Percentiles rank a stretch among this genome's conserved stretches.
phyloP scores from a whole-genome alignment of 2,329 filamentous ascomycete genomes.

The Phaeophleospora eucalypticola region DNA sequence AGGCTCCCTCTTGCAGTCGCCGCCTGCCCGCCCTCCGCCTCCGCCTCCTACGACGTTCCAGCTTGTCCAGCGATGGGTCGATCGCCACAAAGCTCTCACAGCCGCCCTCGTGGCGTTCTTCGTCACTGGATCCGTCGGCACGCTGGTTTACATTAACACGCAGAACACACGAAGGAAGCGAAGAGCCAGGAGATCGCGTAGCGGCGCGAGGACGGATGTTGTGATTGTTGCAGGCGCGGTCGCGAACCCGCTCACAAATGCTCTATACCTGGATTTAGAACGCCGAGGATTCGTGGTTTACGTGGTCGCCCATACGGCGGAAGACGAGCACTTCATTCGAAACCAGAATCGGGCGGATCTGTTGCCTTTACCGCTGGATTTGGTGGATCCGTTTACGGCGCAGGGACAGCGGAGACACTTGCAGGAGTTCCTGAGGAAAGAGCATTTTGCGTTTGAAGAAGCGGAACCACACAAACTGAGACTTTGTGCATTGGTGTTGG shows the following conservation, averaged over 20 bases:
- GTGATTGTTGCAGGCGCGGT: constrained; percentile 85
- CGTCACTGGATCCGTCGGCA: constrained; percentile 53
- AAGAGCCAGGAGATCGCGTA: constrained; percentile 71
- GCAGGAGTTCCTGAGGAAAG: constrained; percentile 64
- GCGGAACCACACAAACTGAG: constrained; percentile 71
- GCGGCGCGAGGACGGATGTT: constrained; percentile 83
- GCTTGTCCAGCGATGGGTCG: constrained; percentile 65
- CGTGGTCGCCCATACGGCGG: constrained; percentile 76
- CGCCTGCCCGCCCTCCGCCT: constrained; percentile 42
- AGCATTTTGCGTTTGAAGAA: constrained; percentile 71
- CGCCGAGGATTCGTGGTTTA: constrained; percentile 90
- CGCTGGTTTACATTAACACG: constrained; percentile 55
- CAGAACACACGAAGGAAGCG: constrained; percentile 58
- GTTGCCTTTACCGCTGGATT: constrained; percentile 74
- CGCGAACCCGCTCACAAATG: constrained; percentile 75
- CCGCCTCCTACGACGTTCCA: constrained; percentile 47
- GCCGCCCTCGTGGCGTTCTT: constrained; percentile 67
- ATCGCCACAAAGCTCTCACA: constrained; percentile 67
- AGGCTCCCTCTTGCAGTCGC: constrained; percentile 61
- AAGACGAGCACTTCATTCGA: constrained; percentile 78
- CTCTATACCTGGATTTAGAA: constrained; percentile 81
- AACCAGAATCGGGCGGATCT: constrained; percentile 76
- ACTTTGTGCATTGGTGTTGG: constrained; percentile 75
- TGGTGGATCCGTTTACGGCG: constrained; percentile 68
- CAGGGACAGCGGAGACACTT: constrained; percentile 68